Percentiles rank a stretch among this genome's conserved stretches.
Conservation (phyloP, 1,139 yeast species). For the Ogataea hybrid region DNA sequence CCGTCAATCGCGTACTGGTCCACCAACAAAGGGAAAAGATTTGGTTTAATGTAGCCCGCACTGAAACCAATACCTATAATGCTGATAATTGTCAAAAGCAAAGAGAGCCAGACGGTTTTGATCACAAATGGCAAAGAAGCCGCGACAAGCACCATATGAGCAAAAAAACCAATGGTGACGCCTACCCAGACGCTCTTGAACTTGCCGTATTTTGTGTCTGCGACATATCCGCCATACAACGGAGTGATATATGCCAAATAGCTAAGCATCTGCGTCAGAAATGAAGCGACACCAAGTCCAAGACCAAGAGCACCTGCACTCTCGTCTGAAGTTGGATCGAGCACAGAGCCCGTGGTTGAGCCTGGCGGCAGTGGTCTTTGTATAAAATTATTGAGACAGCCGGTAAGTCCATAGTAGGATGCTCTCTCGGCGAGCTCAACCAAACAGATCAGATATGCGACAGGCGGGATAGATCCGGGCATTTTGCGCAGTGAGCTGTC, state of each 20-base stretch:
- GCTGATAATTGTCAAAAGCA: slow-evolving; percentile 39
- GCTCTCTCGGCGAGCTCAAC: slow-evolving; percentile 49
- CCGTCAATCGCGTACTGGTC: slow-evolving; percentile 52
- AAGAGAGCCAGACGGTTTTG: slow-evolving; percentile 32
- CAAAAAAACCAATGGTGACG: slow-evolving; percentile 38
- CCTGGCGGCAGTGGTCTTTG: slow-evolving; percentile 51
- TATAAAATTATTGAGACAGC: slow-evolving; percentile 42
- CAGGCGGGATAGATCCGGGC: slow-evolving; percentile 41
- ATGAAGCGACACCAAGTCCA: slow-evolving; percentile 42
- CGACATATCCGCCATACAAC: slow-evolving; percentile 42
- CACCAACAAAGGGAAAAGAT: slow-evolving; percentile 50
- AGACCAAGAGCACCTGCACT: slow-evolving; percentile 44
- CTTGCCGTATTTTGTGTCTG: slow-evolving; percentile 44
- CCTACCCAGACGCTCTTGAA: slow-evolving; percentile 44
- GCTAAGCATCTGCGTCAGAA: slow-evolving; percentile 39
- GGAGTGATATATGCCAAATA: slow-evolving; percentile 46
- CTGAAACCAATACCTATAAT: slow-evolving; percentile 40
- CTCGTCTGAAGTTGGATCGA: slow-evolving; percentile 39
- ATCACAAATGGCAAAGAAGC: slow-evolving; percentile 43
- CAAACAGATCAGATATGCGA: slow-evolving; percentile 40
- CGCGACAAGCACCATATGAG: slow-evolving; percentile 40
- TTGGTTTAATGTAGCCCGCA: slow-evolving; percentile 52
- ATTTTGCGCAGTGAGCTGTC: slow-evolving; percentile 14
- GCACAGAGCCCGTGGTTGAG: slow-evolving; percentile 32
- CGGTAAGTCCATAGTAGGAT: slow-evolving; percentile 44